phyloP scores from a whole-genome alignment of 768 basidiomycete genomes.

The Tubosaeta brunneosetosa region DNA sequence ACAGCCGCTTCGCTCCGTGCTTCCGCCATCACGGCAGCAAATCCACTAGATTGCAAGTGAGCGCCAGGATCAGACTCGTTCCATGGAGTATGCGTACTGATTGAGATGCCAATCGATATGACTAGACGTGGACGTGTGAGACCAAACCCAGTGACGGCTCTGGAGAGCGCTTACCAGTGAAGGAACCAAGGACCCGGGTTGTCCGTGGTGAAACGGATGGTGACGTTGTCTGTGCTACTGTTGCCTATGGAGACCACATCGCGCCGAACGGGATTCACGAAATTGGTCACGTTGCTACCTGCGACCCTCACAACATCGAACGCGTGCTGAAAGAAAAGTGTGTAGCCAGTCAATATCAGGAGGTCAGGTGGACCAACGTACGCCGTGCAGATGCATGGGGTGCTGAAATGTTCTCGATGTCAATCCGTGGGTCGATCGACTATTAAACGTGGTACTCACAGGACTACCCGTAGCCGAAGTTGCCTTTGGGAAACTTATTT shows the following conservation, averaged over 20 bases:
- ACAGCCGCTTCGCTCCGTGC: slow-evolving; percentile 1
- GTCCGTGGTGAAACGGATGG: slow-evolving; percentile 54
- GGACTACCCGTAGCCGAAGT: slow-evolving; percentile 1
- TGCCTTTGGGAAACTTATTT: slow-evolving; percentile 34
- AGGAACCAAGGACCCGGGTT: slow-evolving; percentile 59
- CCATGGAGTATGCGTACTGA: slow-evolving; percentile 5
- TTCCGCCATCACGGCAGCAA: slow-evolving; percentile 18
- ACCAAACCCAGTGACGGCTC: neutral
- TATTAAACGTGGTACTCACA: slow-evolving; percentile 11
- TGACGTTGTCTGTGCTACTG: slow-evolving; percentile 37
- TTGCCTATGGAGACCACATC: slow-evolving; percentile 22
- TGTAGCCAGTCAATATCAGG: neutral
- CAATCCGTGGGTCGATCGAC: neutral
- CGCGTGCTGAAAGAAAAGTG: slow-evolving; percentile 19
- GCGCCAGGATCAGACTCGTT: neutral
- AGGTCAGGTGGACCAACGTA: slow-evolving; percentile 10
- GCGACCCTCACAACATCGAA: slow-evolving; percentile 32
- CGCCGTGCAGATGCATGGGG: slow-evolving; percentile 36
- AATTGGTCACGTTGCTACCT: slow-evolving; percentile 26
- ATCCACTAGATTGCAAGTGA: slow-evolving; percentile 8
- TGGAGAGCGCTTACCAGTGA: slow-evolving; percentile 28
- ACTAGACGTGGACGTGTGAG: neutral
- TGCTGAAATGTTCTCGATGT: slow-evolving; percentile 16
- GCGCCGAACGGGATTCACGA: slow-evolving; percentile 30
- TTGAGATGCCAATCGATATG: slow-evolving; percentile 19